Evolutionary conservation across 805 yeast genomes (phyloP), one percentile per base, ranked within the genome.

Genomic region (Candida rishiriensis): DNA sequence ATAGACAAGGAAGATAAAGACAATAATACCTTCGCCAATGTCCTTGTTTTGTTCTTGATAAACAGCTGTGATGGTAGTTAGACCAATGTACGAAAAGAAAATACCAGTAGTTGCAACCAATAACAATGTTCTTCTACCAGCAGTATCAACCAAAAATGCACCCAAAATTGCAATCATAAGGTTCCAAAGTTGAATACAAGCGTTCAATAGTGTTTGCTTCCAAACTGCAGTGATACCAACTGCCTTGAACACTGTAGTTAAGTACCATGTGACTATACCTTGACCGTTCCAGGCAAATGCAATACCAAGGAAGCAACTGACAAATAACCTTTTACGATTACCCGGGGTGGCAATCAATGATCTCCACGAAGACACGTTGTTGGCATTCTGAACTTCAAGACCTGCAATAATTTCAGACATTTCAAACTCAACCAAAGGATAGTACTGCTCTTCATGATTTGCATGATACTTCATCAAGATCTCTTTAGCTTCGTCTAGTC

Each of bases 221-320:
- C 57, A 58, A 29, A 69, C 60, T 13, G 64, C 65, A 41, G 75
- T 74, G 51, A 76, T 70, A 46, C 83, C 82, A 55, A 78, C 73
- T 14, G 79, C 69, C 47, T 61, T 53, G 52, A 78, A 66, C 15
- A 78, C 82, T 70, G 13, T 51, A 40, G 21, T 65, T 41, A 73
- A 57, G 55, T 72, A 72, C 62, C 71, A 72, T 3, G 75, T 67
- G 16, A 72, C 71, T 39, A 72, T 57, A 43, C 72, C 75, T 51
- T 69, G 71, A 53, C 78, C 78, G n/a, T 70, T 65, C 39, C 68
- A 59, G 49, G 68, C 73, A 59, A 61, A 59, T 47, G 68, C 52
- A 28, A 55, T 44, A 28, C 64, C 64, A 7, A 66, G 46, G 40
- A 58, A 50, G 28, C 51, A 15, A 36, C 55, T 50, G 44, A 68